Evolutionary conservation across 176 grass and related monocot genomes (phyloP), one percentile per base, ranked within the genome.

Genomic region (Canna indica): DNA sequence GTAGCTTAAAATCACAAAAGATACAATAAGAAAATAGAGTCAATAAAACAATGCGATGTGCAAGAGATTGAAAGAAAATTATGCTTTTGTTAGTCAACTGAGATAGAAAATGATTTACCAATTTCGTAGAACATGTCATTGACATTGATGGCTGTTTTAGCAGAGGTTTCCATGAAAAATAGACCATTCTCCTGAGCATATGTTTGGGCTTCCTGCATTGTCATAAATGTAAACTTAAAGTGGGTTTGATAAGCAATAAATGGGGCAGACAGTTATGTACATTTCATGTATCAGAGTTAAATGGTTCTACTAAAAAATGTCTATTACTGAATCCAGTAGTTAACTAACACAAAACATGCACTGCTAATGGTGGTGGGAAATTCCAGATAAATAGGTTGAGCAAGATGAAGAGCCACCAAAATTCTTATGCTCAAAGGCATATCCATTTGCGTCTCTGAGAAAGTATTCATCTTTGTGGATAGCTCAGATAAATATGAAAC

Each of bases 151-250:
- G 93, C 88, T 6, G 93, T 96, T 77, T 96, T 96, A 38, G 93
- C 93, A 72, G 93, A 96, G 0, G 93, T 96, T 84, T 96, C 93
- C 48, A 96, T 81, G 47, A 89, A 96, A 67, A 87, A 96, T 64
- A 96, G 92, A 6, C 73, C 70, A 56, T 96, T 96, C 79, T 90
- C 86, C 71, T 91, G 83, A 69, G 93, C 88, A 33, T 96, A 96
- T 25, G 74, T 75, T 64, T 86, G 78, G 41, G 93, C 93, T 71
- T 96, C 93, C 93, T 96, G 80, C 67, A 82, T 34, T 8, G 30
- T 42, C 53, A 56, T 0, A 61, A 18, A 44, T 61, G 1, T 38
- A 41, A 1, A 29, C 11, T 5, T 28, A 59, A 13, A 12, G 22
- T 11, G 9, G 15, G 18, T 16, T 22, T 10, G 26, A 36, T 0